Evolutionary conservation across 2,329 filamentous ascomycete species (phyloP).

Genomic region (Aspergillus sp.): DNA sequence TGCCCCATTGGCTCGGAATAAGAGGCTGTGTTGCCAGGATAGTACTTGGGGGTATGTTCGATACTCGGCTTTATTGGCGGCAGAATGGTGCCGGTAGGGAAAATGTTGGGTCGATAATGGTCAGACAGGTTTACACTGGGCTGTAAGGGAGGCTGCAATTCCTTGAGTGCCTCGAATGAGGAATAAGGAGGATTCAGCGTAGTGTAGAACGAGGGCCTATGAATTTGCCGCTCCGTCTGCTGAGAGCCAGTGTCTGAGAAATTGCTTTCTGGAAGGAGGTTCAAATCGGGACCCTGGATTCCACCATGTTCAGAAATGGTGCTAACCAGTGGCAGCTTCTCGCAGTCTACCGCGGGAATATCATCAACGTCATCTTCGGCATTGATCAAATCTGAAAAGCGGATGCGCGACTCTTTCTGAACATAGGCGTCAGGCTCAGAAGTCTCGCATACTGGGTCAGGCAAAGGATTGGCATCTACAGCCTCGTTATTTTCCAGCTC

Average conservation of each 20-base stretch:
- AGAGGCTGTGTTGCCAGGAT: not conserved
- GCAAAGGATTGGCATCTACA: constrained; percentile 8
- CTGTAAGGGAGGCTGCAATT: not conserved
- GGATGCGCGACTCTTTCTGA: not conserved
- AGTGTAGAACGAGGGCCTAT: not conserved
- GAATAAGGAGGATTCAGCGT: not conserved
- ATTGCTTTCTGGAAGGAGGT: not conserved
- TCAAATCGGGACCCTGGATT: not conserved
- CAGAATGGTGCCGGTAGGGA: not conserved
- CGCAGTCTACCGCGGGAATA: not conserved
- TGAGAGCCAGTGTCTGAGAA: not conserved
- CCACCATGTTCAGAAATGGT: not conserved
- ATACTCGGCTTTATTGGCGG: not conserved
- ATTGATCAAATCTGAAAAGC: not conserved
- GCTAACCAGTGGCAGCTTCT: not conserved
- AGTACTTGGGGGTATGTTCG: not conserved
- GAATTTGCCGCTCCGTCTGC: not conserved
- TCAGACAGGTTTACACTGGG: constrained; percentile 7
- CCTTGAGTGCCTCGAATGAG: not conserved
- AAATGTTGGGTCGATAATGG: not conserved
- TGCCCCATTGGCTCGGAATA: not conserved
- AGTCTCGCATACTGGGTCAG: constrained; percentile 2
- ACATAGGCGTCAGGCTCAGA: constrained; percentile 8
- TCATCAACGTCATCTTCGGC: not conserved
- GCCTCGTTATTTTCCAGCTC: constrained; percentile 8